Evolutionary conservation across 495 filamentous ascomycete genomes (phyloP).

Genomic region (Penicillium cinerascens): DNA sequence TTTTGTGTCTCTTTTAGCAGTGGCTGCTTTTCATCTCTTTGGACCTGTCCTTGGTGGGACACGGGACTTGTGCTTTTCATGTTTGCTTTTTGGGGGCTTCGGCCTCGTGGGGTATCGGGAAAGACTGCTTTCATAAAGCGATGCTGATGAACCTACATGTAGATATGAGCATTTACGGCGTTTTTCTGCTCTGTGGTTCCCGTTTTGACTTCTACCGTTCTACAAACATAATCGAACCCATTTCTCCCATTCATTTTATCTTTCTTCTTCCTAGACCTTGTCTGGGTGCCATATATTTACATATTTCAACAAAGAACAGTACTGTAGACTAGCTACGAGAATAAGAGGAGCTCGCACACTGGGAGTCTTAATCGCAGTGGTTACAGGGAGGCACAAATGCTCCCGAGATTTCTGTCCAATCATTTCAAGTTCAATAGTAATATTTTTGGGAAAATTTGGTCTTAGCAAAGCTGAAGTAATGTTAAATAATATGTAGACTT

Average conservation of each 20-base stretch:
- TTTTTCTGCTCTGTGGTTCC: conserved; percentile 28
- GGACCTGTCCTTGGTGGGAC: conserved; percentile 2
- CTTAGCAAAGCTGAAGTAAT: background rate
- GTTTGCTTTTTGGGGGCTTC: conserved; percentile 21
- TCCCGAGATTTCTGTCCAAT: background rate
- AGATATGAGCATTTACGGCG: conserved; percentile 50
- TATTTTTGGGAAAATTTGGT: background rate
- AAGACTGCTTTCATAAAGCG: conserved; percentile 39
- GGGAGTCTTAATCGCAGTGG: background rate
- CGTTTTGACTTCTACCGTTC: conserved; percentile 18
- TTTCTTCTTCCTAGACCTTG: background rate
- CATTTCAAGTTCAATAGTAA: background rate
- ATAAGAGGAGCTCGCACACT: background rate
- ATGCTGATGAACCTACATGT: conserved; percentile 41
- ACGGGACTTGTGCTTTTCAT: conserved; percentile 17
- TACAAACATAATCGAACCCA: conserved; percentile 20
- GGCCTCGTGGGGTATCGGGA: conserved; percentile 18
- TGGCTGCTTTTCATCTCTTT: conserved; percentile 12
- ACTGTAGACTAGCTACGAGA: background rate
- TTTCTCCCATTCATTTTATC: background rate
- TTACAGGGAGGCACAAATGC: background rate
- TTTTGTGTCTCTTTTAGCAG: conserved; percentile 23
- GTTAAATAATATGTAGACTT: background rate
- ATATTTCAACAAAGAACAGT: background rate
- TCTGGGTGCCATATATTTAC: background rate